Evolutionary conservation across 257 asterid species (phyloP).

Genomic region (Sherardia arvensis): DNA sequence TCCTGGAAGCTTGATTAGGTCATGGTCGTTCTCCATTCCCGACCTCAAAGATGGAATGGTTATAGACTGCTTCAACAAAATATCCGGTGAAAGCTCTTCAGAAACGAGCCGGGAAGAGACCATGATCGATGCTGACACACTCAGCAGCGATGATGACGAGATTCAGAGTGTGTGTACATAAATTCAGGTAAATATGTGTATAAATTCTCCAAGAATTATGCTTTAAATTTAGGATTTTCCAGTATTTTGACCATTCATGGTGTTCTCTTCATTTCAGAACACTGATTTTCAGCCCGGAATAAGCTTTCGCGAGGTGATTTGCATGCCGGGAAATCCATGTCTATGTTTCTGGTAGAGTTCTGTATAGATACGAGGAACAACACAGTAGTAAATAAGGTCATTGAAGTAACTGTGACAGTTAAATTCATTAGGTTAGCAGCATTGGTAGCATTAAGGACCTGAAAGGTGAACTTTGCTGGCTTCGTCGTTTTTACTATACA

Average conservation of each 20-base stretch:
- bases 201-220: neutral
- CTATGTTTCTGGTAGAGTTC: constrained; percentile 25
- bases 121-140: constrained; percentile 27
- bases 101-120: constrained; percentile 27
- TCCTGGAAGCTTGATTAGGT: constrained; percentile 32
- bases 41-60: constrained; percentile 29
- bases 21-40: constrained; percentile 28
- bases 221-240: no score
- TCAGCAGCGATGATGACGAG: constrained; percentile 17
- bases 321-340: constrained; percentile 37
- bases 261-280: constrained; percentile 19
- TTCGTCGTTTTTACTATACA: neutral
- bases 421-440: neutral
- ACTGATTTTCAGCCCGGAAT: neutral
- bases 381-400: constrained; percentile 12
- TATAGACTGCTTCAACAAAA: constrained; percentile 20
- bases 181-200: constrained; percentile 24
- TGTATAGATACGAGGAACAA: constrained; percentile 24
- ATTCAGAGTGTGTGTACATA: constrained; percentile 6
- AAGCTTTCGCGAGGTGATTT: constrained; percentile 10
- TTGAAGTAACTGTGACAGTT: constrained; percentile 1
- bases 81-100: constrained; percentile 14
- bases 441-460: constrained; percentile 10
- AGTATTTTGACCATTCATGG: neutral
- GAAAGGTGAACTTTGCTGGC: constrained; percentile 6